phyloP scores from a whole-genome alignment of 2,329 filamentous ascomycete genomes.

The Herpotrichia juniperi region DNA sequence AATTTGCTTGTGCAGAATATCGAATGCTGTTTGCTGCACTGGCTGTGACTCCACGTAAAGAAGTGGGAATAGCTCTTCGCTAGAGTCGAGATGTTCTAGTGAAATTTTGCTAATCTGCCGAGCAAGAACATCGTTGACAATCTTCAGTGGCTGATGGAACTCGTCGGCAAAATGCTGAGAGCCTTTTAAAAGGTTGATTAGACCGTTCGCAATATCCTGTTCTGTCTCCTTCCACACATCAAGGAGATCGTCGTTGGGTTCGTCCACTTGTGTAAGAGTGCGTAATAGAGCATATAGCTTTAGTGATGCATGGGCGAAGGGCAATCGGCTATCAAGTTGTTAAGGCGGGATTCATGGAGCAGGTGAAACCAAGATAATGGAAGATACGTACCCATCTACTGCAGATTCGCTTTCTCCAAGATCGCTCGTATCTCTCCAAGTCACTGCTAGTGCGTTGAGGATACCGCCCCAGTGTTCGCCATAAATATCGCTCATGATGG shows the following conservation, averaged over 20 bases:
- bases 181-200: constrained; percentile 69
- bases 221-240: constrained; percentile 72
- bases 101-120: constrained; percentile 71
- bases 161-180: constrained; percentile 57
- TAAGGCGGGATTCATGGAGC: background rate
- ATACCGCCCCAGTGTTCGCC: constrained; percentile 80
- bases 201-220: constrained; percentile 60
- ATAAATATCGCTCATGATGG: constrained; percentile 80
- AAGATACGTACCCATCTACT: constrained; percentile 27
- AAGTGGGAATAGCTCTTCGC: constrained; percentile 74
- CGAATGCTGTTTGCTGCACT: constrained; percentile 81
- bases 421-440: constrained; percentile 40
- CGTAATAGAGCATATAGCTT: constrained; percentile 71
- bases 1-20: constrained; percentile 79
- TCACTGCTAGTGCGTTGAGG: constrained; percentile 40
- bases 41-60: constrained; percentile 76
- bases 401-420: constrained; percentile 31
- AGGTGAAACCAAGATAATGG: background rate
- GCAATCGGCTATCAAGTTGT: constrained; percentile 37
- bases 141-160: constrained; percentile 70
- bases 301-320: constrained; percentile 74
- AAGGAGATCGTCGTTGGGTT: constrained; percentile 83
- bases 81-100: constrained; percentile 65
- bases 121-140: constrained; percentile 76
- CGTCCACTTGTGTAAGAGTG: constrained; percentile 59